Evolutionary conservation across 2,329 filamentous ascomycete genomes (phyloP), one percentile per base, ranked within the genome.

Genomic region (Pseudogymnoascus sp.): DNA sequence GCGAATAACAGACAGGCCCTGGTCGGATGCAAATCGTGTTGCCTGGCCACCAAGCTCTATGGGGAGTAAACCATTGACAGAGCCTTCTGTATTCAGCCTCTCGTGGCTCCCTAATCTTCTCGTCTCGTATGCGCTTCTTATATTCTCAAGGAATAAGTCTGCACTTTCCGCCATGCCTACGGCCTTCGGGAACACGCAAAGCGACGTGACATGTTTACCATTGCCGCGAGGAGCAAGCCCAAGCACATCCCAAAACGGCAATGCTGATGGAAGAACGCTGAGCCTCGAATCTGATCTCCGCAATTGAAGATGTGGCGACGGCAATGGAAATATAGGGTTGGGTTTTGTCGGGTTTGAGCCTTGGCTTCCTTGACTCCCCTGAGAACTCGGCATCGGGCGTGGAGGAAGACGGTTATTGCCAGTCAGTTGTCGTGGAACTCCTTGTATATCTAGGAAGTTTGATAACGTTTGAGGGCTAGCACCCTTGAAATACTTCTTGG

Each of bases 191-290:
- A 88, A 89, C 1, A 95, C 78, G 70, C 88, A 91, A 59, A 90
- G 82, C 0, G 86, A 83, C 37, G 82, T 80, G 31, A 95, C 77
- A 65, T 93, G 84, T 73, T 96, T 96, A 6, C 79, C 71, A 0
- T 89, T 88, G 64, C 84, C 84, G 7, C 84, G 84, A 3, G 91
- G 91, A 1, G 85, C 85, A 1, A 96, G 79, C 0, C 90, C 89
- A 16, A 96, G 77, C 56, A 87, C 86, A 71, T 95, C 90, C 91
- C 91, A 96, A 70, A 95, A 96, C 0, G 82, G 77, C 18, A 93
- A 77, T 0, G 89, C 88, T 0, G 90, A 84, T 1, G 91, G 89
- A 21, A 93, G 78, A 40, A 96, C 79, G 9, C 91, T 90, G 63
- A 92, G 82, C 59, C 83, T 84, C 1, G 82, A 81, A 40, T 91